A percentile compares a stretch with the other conserved stretches of the same genome.
Evolutionary conservation across 192 early-diverging fungal species (phyloP).

Genomic region (Gonapodya prolifera): DNA sequence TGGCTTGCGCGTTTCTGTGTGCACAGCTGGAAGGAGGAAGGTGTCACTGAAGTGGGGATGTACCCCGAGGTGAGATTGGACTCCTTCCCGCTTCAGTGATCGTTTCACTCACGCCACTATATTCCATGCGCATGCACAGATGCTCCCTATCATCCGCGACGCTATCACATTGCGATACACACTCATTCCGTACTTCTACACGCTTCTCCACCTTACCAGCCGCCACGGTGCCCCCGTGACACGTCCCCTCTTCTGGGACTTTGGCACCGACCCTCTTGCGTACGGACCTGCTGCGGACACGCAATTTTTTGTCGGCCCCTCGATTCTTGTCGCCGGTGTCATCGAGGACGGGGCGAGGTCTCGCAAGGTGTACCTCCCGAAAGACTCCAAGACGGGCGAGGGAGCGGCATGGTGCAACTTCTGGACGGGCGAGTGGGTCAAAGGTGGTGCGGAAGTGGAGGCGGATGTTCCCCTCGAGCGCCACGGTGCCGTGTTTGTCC

Average conservation of each 20-base stretch:
- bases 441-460: slow-evolving; percentile 18
- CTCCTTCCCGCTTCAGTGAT: not conserved
- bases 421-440: slow-evolving; percentile 24
- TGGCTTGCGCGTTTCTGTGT: slow-evolving; percentile 44
- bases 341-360: slow-evolving; percentile 15
- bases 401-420: slow-evolving; percentile 29
- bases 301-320: slow-evolving; percentile 32
- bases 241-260: slow-evolving; percentile 39
- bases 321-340: slow-evolving; percentile 35
- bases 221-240: slow-evolving; percentile 25
- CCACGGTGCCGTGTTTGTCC: slow-evolving; percentile 26
- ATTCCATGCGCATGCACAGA: slow-evolving; percentile 22
- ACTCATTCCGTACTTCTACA: slow-evolving; percentile 43
- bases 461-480: slow-evolving; percentile 24
- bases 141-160: slow-evolving; percentile 30
- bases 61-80: slow-evolving; percentile 21
- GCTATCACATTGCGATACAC: slow-evolving; percentile 37
- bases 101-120: slow-evolving; percentile 12
- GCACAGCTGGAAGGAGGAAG: slow-evolving; percentile 47
- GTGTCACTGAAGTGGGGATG: slow-evolving; percentile 51
- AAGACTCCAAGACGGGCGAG: not conserved
- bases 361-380: slow-evolving; percentile 22
- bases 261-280: slow-evolving; percentile 24
- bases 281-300: no score
- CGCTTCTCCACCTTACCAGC: slow-evolving; percentile 21